Evolutionary conservation across 2,329 filamentous ascomycete species (phyloP).

Genomic region (Waltergamsia citrina): DNA sequence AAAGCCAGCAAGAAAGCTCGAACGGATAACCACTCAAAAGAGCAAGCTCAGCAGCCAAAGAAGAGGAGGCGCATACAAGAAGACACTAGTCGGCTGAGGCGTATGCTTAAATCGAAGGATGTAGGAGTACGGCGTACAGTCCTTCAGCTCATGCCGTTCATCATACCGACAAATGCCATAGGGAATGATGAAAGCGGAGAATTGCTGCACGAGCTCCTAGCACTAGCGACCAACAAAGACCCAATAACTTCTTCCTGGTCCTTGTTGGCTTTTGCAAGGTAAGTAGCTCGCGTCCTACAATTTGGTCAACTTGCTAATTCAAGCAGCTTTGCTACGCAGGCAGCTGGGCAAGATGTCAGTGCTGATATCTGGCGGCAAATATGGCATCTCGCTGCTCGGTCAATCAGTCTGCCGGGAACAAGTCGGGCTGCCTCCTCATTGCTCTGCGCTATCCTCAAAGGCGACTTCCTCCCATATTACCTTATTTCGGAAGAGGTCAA

Average conservation of each 20-base stretch:
- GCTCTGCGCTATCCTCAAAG: constrained; percentile 57
- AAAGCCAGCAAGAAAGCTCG: constrained; percentile 10
- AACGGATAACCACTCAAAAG: constrained; percentile 12
- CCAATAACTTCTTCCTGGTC: constrained; percentile 65
- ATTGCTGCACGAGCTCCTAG: constrained; percentile 47
- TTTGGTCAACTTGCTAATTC: too few relatives aligned
- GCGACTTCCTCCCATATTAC: constrained; percentile 57
- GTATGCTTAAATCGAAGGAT: constrained; percentile 36
- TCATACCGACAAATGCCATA: constrained; percentile 35
- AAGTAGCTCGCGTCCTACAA: constrained; percentile 14
- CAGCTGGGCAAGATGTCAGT: constrained; percentile 21
- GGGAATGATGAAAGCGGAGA: constrained; percentile 41
- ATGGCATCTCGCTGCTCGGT: constrained; percentile 67
- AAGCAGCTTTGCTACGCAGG: constrained; percentile 1
- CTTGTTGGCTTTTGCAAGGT: constrained; percentile 75
- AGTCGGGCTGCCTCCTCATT: constrained; percentile 72
- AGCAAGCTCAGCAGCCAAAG: constrained; percentile 35
- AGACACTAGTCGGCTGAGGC: constrained; percentile 33
- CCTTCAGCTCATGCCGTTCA: constrained; percentile 49
- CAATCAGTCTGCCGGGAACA: constrained; percentile 58
- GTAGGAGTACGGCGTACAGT: constrained; percentile 36
- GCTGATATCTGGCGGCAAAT: constrained; percentile 54
- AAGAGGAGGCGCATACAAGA: constrained; percentile 39
- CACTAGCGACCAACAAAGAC: constrained; percentile 61
- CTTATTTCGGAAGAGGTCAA: constrained; percentile 61